Evolutionary conservation across 2,329 filamentous ascomycete genomes (phyloP).

Genomic region (Canariomyces notabilis): DNA sequence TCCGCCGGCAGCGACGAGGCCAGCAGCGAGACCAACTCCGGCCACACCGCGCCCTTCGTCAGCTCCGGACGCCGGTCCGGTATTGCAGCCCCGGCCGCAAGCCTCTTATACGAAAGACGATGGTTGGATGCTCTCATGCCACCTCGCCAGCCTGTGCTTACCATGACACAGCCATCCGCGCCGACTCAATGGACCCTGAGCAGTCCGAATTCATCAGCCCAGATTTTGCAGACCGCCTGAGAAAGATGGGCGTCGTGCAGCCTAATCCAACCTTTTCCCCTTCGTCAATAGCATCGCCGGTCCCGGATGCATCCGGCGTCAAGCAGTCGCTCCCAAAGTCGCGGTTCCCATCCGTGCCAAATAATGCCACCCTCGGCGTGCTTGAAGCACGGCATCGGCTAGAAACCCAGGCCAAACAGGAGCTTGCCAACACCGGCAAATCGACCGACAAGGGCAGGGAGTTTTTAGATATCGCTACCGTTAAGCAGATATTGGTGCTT

Average conservation of each 20-base stretch:
- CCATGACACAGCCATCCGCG: conserved; percentile 33
- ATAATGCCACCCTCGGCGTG: conserved; percentile 40
- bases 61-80: neutral
- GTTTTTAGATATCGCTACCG: conserved; percentile 44
- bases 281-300: conserved; percentile 39
- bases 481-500: conserved; percentile 44
- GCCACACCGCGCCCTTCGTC: conserved; percentile 4
- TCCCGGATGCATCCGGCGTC: conserved; percentile 9
- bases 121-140: conserved; percentile 14
- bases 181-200: conserved; percentile 40
- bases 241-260: conserved; percentile 50
- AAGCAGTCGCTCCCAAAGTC: conserved; percentile 9
- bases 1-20: conserved; percentile 6
- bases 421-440: conserved; percentile 39
- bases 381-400: conserved; percentile 44
- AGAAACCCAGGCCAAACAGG: conserved; percentile 39
- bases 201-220: conserved; percentile 30
- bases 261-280: conserved; percentile 51
- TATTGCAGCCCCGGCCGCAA: conserved; percentile 11
- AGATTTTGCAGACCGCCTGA: conserved; percentile 48
- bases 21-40: conserved; percentile 8
- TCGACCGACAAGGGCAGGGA: conserved; percentile 34
- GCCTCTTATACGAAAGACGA: conserved; percentile 25
- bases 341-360: conserved; percentile 15
- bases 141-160: conserved; percentile 1